Percentiles rank a stretch among this genome's conserved stretches.
Conservation (phyloP, 2,329 filamentous ascomycete genomes). For the Didymella keratinophila region DNA sequence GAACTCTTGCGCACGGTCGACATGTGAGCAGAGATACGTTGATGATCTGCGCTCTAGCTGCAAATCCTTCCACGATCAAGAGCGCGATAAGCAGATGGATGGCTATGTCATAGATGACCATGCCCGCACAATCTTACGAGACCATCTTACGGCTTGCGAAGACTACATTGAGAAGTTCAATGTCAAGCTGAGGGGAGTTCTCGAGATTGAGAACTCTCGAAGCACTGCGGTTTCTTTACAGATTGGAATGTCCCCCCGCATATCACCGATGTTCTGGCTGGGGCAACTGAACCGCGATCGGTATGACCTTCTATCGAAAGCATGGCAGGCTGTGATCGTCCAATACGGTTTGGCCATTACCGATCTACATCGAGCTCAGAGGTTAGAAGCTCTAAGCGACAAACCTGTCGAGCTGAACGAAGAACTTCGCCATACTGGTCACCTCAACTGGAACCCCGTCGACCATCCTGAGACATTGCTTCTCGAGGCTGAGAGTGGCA, state of each 20-base stretch:
- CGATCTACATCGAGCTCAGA: conserved; percentile 40
- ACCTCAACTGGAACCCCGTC: conserved; percentile 67
- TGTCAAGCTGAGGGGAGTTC: conserved; percentile 5
- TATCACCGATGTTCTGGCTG: conserved; percentile 37
- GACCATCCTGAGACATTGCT: too few species aligned
- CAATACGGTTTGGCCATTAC: conserved; percentile 38
- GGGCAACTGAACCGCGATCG: conserved; percentile 30
- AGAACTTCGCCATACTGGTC: conserved; percentile 60
- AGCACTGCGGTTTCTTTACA: conserved; percentile 8
- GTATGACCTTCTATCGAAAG: conserved; percentile 24
- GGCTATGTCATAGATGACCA: background rate
- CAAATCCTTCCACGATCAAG: conserved; percentile 20
- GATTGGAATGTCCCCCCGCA: conserved; percentile 27
- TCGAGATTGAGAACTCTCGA: background rate
- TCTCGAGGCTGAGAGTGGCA: conserved; percentile 68
- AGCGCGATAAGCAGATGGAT: background rate
- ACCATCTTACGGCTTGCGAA: conserved; percentile 26
- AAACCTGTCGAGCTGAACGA: conserved; percentile 34
- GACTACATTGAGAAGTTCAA: conserved; percentile 20
- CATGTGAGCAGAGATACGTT: conserved; percentile 34
- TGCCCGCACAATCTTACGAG: background rate
- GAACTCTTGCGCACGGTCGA: conserved; percentile 18
- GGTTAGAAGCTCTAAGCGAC: conserved; percentile 25
- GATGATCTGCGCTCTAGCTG: conserved; percentile 28
- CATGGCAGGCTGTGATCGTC: conserved; percentile 37